Conservation (phyloP, 345 rosid genomes). For the Schrenkiella parvula region DNA sequence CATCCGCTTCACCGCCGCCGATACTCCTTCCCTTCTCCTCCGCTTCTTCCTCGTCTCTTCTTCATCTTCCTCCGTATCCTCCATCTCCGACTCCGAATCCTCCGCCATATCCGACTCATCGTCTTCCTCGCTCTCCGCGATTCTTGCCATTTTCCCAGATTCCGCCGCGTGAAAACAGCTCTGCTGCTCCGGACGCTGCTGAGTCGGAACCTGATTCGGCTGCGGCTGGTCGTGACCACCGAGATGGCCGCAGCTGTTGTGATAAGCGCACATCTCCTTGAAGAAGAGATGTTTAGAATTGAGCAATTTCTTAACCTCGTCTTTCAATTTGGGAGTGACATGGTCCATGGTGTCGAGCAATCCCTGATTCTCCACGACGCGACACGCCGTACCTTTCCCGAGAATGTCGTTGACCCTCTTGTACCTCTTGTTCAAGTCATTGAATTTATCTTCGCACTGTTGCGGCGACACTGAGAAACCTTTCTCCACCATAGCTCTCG, state of each 20-base stretch:
- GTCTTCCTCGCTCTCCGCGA: conserved; percentile 46
- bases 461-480: conserved; percentile 97
- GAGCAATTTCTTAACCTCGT: conserved; percentile 74
- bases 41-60: conserved; percentile 39
- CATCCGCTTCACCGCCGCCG: conserved; percentile 46
- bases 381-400: conserved; percentile 87
- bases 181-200: conserved; percentile 40
- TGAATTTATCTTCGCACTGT: conserved; percentile 96
- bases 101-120: conserved; percentile 39
- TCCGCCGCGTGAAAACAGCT: conserved; percentile 53
- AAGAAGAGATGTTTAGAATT: conserved; percentile 93
- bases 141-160: conserved; percentile 34
- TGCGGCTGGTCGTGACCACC: conserved; percentile 21
- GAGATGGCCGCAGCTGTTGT: conserved; percentile 72
- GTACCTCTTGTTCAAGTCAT: conserved; percentile 94
- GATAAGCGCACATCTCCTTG: conserved; percentile 97
- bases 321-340: conserved; percentile 66
- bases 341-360: conserved; percentile 82
- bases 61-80: conserved; percentile 40
- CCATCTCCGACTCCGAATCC: conserved; percentile 50
- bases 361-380: conserved; percentile 85
- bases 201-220: conserved; percentile 29
- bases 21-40: conserved; percentile 12
- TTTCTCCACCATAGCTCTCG: conserved; percentile 93
- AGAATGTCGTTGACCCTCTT: conserved; percentile 95